Percentiles rank a stretch among this genome's conserved stretches.
Evolutionary conservation across 2,329 filamentous ascomycete species (phyloP).

Genomic region (Chaetomiaceae sp.): DNA sequence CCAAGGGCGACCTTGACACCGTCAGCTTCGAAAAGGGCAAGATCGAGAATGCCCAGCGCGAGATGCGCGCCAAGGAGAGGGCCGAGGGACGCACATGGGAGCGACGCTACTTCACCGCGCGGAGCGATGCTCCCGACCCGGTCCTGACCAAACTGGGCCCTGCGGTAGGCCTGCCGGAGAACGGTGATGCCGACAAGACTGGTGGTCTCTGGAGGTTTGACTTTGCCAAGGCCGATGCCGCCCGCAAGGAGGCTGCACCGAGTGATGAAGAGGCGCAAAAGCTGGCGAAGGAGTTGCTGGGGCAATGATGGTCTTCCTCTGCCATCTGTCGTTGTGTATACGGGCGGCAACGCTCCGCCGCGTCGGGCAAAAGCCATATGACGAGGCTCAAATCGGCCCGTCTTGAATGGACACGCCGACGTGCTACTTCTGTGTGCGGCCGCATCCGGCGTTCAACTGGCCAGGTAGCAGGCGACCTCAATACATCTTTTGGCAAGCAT

Average conservation of each 20-base stretch:
- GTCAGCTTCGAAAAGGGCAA: constrained; percentile 76
- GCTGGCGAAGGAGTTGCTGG: constrained; percentile 33
- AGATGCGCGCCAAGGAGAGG: constrained; percentile 66
- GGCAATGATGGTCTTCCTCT: constrained; percentile 27
- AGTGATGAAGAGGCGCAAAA: constrained; percentile 34
- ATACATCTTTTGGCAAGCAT: no score
- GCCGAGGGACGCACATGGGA: constrained; percentile 75
- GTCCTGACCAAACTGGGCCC: constrained; percentile 44
- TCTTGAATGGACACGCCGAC: no score
- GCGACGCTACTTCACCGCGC: constrained; percentile 70
- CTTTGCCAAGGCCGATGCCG: constrained; percentile 41
- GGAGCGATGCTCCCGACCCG: constrained; percentile 41
- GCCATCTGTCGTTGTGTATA: no score
- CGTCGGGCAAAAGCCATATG: no score
- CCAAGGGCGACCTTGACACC: constrained; percentile 76
- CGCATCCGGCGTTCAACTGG: no score
- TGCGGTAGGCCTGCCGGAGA: constrained; percentile 42
- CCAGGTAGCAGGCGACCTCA: no score
- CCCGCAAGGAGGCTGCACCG: constrained; percentile 28
- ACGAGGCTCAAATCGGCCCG: not conserved
- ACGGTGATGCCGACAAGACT: constrained; percentile 57
- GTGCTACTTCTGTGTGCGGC: no score
- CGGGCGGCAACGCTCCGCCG: not conserved
- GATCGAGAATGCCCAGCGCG: constrained; percentile 84
- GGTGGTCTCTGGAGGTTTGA: constrained; percentile 59